These are phyloP conservation scores for Suhomyces taliae DNA, from an alignment of 1,139 yeast species.

Conservation along the genomic window DNA sequence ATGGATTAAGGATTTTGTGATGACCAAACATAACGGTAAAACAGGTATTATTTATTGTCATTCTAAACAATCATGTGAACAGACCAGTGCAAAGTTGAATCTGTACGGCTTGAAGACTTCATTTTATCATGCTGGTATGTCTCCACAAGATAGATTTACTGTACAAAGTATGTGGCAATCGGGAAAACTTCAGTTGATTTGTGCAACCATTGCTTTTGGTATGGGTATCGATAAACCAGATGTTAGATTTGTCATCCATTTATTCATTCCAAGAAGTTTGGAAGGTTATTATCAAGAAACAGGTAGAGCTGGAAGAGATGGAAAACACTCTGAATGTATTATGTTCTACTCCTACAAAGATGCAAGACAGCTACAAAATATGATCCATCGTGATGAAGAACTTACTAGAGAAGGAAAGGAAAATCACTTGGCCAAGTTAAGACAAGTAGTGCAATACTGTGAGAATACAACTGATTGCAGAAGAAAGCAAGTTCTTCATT, in stretches of 20 bases:
- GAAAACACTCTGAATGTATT: slow-evolving; percentile 74
- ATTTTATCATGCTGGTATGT: slow-evolving; percentile 93
- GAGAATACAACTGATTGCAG: slow-evolving; percentile 91
- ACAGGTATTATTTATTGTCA: slow-evolving; percentile 95
- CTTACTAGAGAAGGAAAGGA: slow-evolving; percentile 66
- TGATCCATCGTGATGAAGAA: slow-evolving; percentile 77
- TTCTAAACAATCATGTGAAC: slow-evolving; percentile 86
- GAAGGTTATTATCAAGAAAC: slow-evolving; percentile 98
- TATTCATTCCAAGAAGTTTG: slow-evolving; percentile 83
- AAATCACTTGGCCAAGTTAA: slow-evolving; percentile 72
- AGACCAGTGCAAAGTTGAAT: slow-evolving; percentile 62
- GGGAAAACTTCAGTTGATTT: slow-evolving; percentile 69
- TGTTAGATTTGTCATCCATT: slow-evolving; percentile 87
- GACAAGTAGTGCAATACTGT: slow-evolving; percentile 88
- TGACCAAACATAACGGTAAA: slow-evolving; percentile 49
- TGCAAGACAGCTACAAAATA: slow-evolving; percentile 67
- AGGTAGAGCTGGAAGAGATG: slow-evolving; percentile 99
- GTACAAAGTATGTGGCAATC: slow-evolving; percentile 85
- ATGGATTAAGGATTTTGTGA: slow-evolving; percentile 60
- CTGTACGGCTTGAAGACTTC: slow-evolving; percentile 65
- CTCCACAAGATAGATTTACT: slow-evolving; percentile 64
- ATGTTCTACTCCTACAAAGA: slow-evolving; percentile 80
- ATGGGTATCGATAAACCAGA: slow-evolving; percentile 99
- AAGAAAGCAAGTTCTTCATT: slow-evolving; percentile 81
- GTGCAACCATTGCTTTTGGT: slow-evolving; percentile 98